Base-by-base conservation (phyloP, 257 asterid genomes). In the Marsdenia floribunda region DNA sequence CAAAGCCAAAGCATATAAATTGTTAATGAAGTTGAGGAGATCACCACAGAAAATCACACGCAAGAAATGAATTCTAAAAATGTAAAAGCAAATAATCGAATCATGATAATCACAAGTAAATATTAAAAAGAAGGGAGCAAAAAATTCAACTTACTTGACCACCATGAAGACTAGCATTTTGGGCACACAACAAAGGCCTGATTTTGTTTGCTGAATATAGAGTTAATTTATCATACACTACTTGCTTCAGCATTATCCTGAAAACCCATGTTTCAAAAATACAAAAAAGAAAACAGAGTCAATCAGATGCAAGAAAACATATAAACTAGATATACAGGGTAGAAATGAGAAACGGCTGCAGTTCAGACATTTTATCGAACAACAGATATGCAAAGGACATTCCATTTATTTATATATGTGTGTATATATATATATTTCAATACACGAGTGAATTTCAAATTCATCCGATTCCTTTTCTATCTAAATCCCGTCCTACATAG, bases 181-280 rank as follows among this genome's bases (percentile, higher is more conserved):
- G 93, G 10, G 81, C 70, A 80, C 46, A 65, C 40, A 82, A 76
- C 55, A 78, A 81, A 63, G 87, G 81, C 75, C 86, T 64, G 74
- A 84, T 72, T 73, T 70, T 81, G 78, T 75, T 81, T 37, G 80
- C 82, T 78, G 87, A 86, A 46, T 58, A 83, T 19, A 54, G 78
- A 58, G 70, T 66, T 44, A 87, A 78, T 68, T 80, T 86, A 72
- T 85, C 82, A 65, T 21, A 81, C 58, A 87, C 78, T 49, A 87
- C 78, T 49, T 81, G 88, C 83, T 86, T 86, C 88, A 89, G 82
- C 97, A 90, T 92, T 67, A 33, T 83, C 69, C 35, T 42, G 58
- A 61, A 68, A 65, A 9, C 69, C 76, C 52, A 10, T 24, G 74
- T 22, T 33, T 47, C 13, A 44, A 72, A 37, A 72, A 29, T 29